These are phyloP conservation scores for Talaromyces trachyspermus DNA, from an alignment of 495 filamentous ascomycete genomes.

Conservation along the genomic window DNA sequence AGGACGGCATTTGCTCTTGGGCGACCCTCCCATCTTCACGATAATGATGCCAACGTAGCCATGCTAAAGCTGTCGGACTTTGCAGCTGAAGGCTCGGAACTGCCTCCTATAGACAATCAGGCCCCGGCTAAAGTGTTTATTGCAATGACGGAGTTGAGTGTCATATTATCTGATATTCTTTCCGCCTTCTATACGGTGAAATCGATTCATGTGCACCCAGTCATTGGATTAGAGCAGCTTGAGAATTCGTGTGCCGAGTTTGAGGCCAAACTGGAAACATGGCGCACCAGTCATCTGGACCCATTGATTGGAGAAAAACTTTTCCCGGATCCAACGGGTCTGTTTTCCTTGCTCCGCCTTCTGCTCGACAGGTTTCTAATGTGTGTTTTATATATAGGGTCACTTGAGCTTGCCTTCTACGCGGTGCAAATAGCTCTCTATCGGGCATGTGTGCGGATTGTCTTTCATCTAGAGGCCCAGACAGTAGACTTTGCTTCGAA, in stretches of 20 bases:
- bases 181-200: slow-evolving; percentile 3
- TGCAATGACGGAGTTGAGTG: slow-evolving; percentile 5
- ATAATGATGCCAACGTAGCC: slow-evolving; percentile 5
- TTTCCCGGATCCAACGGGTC: slow-evolving; percentile 2
- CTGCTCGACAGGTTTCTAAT: slow-evolving; percentile 1
- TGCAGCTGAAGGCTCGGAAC: slow-evolving; percentile 4
- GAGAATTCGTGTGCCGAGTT: slow-evolving; percentile 3
- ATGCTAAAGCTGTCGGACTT: slow-evolving; percentile 6
- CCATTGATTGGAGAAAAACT: slow-evolving; percentile 4
- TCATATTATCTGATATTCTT: slow-evolving; percentile 5
- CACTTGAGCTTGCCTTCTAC: slow-evolving; percentile 5
- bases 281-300: slow-evolving; percentile 2
- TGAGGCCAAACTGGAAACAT: slow-evolving; percentile 5
- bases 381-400: slow-evolving; percentile 1
- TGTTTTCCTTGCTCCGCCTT: neutral
- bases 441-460: slow-evolving; percentile 2
- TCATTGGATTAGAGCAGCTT: slow-evolving; percentile 5
- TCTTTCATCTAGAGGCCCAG: neutral
- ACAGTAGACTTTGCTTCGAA: slow-evolving; percentile 2
- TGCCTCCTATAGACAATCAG: neutral
- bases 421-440: slow-evolving; percentile 4
- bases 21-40: slow-evolving; percentile 4
- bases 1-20: slow-evolving; percentile 3
- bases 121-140: slow-evolving; percentile 5
- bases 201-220: neutral